Conservation (phyloP, 768 basidiomycete genomes). For the Phylloporus sp. region DNA sequence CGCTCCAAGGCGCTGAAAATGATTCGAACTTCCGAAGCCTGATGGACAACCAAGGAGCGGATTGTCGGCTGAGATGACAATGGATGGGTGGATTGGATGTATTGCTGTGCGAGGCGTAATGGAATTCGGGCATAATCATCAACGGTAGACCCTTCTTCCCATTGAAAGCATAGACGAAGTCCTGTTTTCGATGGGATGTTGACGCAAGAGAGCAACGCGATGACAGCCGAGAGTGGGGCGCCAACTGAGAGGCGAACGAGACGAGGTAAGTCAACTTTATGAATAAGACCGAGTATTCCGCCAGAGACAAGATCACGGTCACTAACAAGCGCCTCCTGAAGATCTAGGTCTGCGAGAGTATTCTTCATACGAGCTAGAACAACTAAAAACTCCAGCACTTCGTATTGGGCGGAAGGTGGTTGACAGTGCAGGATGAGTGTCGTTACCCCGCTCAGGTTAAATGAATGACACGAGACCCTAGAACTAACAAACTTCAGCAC, state of each 20-base stretch:
- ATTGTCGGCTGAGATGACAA: too few species aligned
- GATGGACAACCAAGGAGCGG: too few species aligned
- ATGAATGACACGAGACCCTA: not conserved
- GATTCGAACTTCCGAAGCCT: too few species aligned
- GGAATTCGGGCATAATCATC: too few species aligned
- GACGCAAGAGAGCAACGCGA: slow-evolving; percentile 4
- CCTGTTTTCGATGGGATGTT: slow-evolving; percentile 3
- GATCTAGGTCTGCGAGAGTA: slow-evolving; percentile 31
- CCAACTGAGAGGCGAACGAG: slow-evolving; percentile 3
- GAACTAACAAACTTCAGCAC: not conserved
- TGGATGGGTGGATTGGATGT: too few species aligned
- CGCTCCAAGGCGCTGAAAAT: too few species aligned
- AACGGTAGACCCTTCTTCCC: too few species aligned
- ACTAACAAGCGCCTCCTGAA: slow-evolving; percentile 28
- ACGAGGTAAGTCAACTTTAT: not conserved
- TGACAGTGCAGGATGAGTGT: slow-evolving; percentile 31
- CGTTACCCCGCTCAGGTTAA: slow-evolving; percentile 23
- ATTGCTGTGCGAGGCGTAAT: too few species aligned
- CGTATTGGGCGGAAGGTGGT: slow-evolving; percentile 20
- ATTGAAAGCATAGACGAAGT: too few species aligned
- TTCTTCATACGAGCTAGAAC: slow-evolving; percentile 32
- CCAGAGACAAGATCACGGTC: not conserved
- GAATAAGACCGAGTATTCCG: not conserved
- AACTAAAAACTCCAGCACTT: slow-evolving; percentile 28
- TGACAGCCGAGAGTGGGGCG: slow-evolving; percentile 4